Evolutionary conservation across 2,329 filamentous ascomycete species (phyloP).

Genomic region (Raffaelea ambrosiae): DNA sequence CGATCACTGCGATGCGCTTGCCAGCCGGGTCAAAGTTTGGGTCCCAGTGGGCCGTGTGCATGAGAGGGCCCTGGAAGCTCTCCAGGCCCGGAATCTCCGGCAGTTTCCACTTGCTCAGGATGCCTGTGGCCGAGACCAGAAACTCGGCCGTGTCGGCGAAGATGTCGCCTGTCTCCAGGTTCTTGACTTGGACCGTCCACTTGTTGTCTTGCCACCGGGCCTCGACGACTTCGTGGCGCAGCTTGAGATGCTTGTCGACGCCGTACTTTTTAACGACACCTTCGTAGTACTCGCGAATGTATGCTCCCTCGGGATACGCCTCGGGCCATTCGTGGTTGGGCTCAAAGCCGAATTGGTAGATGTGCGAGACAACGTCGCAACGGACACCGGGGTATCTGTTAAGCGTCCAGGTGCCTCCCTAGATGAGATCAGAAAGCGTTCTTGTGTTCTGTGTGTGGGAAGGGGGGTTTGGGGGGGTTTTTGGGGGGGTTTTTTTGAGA

Average conservation of each 20-base stretch:
- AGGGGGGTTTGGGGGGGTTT: too few relatives aligned
- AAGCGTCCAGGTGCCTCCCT: too few relatives aligned
- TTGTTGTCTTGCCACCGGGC: conserved; percentile 10
- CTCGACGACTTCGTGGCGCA: conserved; percentile 7
- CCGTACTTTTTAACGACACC: conserved; percentile 6
- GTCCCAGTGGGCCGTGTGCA: conserved; percentile 10
- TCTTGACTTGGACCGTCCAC: conserved; percentile 23
- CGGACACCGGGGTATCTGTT: conserved; percentile 12
- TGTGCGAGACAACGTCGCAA: conserved; percentile 12
- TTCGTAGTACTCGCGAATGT: conserved; percentile 14
- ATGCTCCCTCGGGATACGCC: conserved; percentile 12
- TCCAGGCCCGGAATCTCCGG: conserved; percentile 10
- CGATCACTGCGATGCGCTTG: conserved; percentile 20
- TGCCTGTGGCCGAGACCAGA: conserved; percentile 9
- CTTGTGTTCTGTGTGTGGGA: too few relatives aligned
- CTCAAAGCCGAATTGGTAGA: conserved; percentile 12
- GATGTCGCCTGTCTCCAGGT: conserved; percentile 29
- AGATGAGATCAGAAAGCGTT: too few relatives aligned
- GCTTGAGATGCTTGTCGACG: background rate
- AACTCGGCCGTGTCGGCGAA: conserved; percentile 21
- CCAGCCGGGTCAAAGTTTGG: conserved; percentile 6
- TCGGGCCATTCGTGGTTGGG: conserved; percentile 13
- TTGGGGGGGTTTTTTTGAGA: too few relatives aligned
- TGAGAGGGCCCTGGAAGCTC: conserved; percentile 5
- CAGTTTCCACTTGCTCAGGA: conserved; percentile 7